These are phyloP conservation scores for Ogataea methylovora DNA, from an alignment of 805 yeast genomes.

Conservation along the genomic window DNA sequence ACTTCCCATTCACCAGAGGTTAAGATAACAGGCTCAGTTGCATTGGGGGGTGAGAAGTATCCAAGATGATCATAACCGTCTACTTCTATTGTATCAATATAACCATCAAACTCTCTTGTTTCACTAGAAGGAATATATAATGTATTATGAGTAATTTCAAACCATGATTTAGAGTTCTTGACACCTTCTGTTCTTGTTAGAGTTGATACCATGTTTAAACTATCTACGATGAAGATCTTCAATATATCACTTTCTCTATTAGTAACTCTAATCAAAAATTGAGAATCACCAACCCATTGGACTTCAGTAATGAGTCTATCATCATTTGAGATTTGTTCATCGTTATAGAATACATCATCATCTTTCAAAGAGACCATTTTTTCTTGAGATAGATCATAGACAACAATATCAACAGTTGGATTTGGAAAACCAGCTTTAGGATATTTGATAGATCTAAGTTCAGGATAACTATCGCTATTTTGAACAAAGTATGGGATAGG, in stretches of 20 bases:
- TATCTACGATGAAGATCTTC: slow-evolving; percentile 48
- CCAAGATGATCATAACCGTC: slow-evolving; percentile 71
- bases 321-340: slow-evolving; percentile 29
- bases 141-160: slow-evolving; percentile 66
- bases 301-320: slow-evolving; percentile 59
- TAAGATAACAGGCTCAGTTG: slow-evolving; percentile 47
- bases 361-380: slow-evolving; percentile 13
- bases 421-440: slow-evolving; percentile 81
- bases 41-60: slow-evolving; percentile 66
- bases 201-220: slow-evolving; percentile 25
- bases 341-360: slow-evolving; percentile 33
- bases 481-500: slow-evolving; percentile 72
- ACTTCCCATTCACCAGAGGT: slow-evolving; percentile 89
- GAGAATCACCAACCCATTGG: slow-evolving; percentile 54
- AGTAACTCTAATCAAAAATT: slow-evolving; percentile 48
- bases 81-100: slow-evolving; percentile 68
- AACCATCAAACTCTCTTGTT: slow-evolving; percentile 52
- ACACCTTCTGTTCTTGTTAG: slow-evolving; percentile 42
- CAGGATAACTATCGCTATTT: slow-evolving; percentile 47
- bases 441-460: slow-evolving; percentile 54
- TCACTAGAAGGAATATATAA: slow-evolving; percentile 46
- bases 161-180: slow-evolving; percentile 41
- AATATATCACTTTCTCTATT: slow-evolving; percentile 63
- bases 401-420: slow-evolving; percentile 52
- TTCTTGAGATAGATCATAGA: slow-evolving; percentile 30